A percentile compares a stretch with the other conserved stretches of the same genome.
Conservation (phyloP, 352 stramenopile genomes). For the Nothophytophthora sp. region DNA sequence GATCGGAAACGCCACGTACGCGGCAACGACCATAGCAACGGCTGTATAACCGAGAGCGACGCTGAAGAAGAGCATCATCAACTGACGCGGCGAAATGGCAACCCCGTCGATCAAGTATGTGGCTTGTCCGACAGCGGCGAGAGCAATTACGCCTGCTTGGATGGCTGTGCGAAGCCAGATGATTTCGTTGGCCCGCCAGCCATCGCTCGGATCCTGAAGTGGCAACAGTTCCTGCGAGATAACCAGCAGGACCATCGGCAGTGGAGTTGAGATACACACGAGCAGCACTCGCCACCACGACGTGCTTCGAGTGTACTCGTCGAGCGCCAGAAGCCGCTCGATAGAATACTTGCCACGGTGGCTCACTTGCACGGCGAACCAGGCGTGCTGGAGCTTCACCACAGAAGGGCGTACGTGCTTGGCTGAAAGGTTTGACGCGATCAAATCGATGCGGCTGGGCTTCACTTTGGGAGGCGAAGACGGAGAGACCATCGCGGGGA, state of each 20-base stretch:
- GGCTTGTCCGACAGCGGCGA: conserved; percentile 5
- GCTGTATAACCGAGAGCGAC: background rate
- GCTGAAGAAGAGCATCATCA: conserved; percentile 1
- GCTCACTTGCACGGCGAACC: conserved; percentile 20
- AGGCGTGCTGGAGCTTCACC: conserved; percentile 7
- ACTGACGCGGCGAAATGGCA: background rate
- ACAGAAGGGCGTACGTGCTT: conserved; percentile 1
- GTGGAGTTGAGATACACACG: conserved; percentile 9
- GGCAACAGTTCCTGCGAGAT: conserved; percentile 11
- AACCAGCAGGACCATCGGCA: conserved; percentile 8
- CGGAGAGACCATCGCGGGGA: no score
- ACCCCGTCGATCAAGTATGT: conserved; percentile 2
- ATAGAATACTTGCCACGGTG: conserved; percentile 23
- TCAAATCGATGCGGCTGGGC: conserved; percentile 1
- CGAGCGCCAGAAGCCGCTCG: conserved; percentile 15
- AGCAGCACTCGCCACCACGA: conserved; percentile 1
- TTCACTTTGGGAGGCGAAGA: no score
- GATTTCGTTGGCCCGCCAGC: conserved; percentile 12
- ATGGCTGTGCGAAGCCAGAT: conserved; percentile 15
- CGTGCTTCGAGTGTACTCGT: conserved; percentile 6
- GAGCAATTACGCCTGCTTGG: background rate
- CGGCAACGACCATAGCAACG: conserved; percentile 3
- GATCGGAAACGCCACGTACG: conserved; percentile 7
- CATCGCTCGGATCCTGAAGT: conserved; percentile 10
- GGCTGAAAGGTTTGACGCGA: background rate